A percentile compares a stretch with the other conserved stretches of the same genome.
These are phyloP conservation scores for Castanea sativa DNA, from an alignment of 306 rosid species.

Conservation along the genomic window DNA sequence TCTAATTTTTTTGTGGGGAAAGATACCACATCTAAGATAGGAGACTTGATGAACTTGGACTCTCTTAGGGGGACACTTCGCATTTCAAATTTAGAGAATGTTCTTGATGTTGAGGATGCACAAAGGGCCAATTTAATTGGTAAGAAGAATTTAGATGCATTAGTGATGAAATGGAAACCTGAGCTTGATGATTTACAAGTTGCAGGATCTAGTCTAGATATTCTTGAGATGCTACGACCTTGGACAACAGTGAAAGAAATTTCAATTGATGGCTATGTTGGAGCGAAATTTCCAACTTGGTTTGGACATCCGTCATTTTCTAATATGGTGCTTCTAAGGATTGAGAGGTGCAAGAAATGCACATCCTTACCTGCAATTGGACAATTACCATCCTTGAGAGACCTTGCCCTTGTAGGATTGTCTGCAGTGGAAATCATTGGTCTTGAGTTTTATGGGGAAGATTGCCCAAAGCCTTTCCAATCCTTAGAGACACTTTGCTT, in stretches of 20 bases:
- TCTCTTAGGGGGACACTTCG: background rate
- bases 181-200: too few relatives aligned
- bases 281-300: background rate
- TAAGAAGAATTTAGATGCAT: background rate
- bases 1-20: too few relatives aligned
- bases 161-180: background rate
- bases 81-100: background rate
- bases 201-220: accelerated
- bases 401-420: background rate
- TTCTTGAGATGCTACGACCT: background rate
- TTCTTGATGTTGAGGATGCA: background rate
- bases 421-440: background rate
- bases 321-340: background rate
- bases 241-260: background rate
- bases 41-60: background rate
- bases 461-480: background rate
- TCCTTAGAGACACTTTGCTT: background rate
- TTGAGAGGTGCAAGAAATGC: background rate
- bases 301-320: background rate
- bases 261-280: background rate
- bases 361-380: background rate
- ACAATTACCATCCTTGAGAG: background rate
- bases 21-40: accelerated
- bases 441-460: background rate
- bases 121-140: background rate